Conservation (phyloP, 208 protist genomes). For the Trypanosoma platydactyli region DNA sequence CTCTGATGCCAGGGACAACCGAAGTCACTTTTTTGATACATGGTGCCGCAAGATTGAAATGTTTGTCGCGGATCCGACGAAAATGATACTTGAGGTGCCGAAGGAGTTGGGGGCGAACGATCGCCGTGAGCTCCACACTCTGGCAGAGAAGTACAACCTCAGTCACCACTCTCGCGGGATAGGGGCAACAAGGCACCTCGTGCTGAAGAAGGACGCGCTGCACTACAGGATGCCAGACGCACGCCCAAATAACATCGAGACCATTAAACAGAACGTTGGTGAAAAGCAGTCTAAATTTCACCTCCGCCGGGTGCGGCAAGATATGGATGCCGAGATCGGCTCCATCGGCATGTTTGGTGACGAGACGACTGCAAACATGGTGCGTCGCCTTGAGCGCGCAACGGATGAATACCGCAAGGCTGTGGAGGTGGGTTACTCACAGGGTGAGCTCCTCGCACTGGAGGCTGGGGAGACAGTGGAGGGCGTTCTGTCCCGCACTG, state of each 20-base stretch:
- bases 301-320: constrained; percentile 38
- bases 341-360: constrained; percentile 76
- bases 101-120: constrained; percentile 67
- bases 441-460: constrained; percentile 64
- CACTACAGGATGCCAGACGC: constrained; percentile 74
- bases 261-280: constrained; percentile 38
- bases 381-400: constrained; percentile 58
- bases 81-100: constrained; percentile 70
- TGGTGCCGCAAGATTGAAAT: constrained; percentile 66
- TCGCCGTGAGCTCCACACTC: constrained; percentile 69
- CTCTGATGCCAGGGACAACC: constrained; percentile 60
- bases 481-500: constrained; percentile 47
- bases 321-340: constrained; percentile 40
- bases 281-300: constrained; percentile 76
- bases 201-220: constrained; percentile 83
- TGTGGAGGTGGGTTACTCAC: constrained; percentile 72
- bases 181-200: constrained; percentile 50
- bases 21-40: constrained; percentile 62
- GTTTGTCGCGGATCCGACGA: constrained; percentile 79
- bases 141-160: constrained; percentile 88
- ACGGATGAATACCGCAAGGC: constrained; percentile 85
- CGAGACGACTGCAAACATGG: constrained; percentile 60
- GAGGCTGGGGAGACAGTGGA: constrained; percentile 46
- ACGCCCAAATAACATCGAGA: constrained; percentile 49
- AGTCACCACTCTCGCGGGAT: constrained; percentile 66